Percentiles rank a stretch among this genome's conserved stretches.
Conservation (phyloP, 1,284 basidiomycete genomes). For the Austropuccinia psidii region DNA sequence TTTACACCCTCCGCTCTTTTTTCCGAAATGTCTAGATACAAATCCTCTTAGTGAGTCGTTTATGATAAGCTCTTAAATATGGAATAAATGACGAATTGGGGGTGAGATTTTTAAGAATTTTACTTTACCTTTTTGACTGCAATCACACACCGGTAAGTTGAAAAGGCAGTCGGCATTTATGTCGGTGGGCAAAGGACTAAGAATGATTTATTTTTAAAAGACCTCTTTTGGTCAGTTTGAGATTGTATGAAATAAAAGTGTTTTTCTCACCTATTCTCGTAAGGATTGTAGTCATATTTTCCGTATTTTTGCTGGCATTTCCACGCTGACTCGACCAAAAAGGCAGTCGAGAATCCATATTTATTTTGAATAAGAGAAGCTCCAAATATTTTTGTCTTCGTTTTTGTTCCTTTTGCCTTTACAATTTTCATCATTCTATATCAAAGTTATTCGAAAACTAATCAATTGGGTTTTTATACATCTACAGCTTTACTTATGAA, state of each 20-base stretch:
- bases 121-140: conserved; percentile 7
- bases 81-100: no score
- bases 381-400: conserved; percentile 15
- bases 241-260: neutral
- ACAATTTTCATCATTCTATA: conserved; percentile 36
- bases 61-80: no score
- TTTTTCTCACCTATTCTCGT: conserved; percentile 13
- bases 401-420: conserved; percentile 25
- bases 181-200: conserved; percentile 27
- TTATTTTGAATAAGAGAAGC: conserved; percentile 20
- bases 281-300: conserved; percentile 31
- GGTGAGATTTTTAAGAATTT: neutral
- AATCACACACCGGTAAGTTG: conserved; percentile 36
- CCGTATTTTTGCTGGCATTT: conserved; percentile 34
- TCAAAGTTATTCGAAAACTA: no score
- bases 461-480: no score
- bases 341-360: conserved; percentile 23
- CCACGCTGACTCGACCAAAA: conserved; percentile 29
- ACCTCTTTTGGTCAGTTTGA: neutral
- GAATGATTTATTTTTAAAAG: neutral
- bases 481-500: no score
- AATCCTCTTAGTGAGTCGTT: no score
- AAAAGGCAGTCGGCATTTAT: conserved; percentile 33
- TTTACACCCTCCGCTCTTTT: conserved; percentile 11
- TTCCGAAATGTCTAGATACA: neutral